Evolutionary conservation across 2,329 filamentous ascomycete species (phyloP).

Genomic region (Trichoderma sp.): DNA sequence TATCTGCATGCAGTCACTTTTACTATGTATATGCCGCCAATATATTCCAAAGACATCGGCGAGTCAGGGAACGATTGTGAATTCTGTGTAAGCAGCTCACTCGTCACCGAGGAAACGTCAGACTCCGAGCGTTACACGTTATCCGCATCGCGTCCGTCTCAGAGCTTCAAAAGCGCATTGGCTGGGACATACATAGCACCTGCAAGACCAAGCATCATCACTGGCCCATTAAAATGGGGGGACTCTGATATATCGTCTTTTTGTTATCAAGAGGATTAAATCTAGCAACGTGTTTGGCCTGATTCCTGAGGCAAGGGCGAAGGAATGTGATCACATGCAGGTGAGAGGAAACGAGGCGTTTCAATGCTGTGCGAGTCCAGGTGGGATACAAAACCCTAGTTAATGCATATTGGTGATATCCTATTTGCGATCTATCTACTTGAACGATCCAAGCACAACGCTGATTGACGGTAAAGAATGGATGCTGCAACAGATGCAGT

Average conservation of each 20-base stretch:
- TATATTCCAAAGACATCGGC: not conserved
- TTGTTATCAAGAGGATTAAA: not conserved
- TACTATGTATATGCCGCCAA: not conserved
- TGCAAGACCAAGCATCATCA: not conserved
- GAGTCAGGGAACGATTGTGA: not conserved
- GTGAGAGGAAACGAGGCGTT: not conserved
- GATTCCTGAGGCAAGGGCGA: not conserved
- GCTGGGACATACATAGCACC: not conserved
- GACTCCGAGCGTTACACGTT: not conserved
- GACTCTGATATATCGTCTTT: not conserved
- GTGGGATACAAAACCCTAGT: not conserved
- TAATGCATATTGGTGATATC: not conserved
- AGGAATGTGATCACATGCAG: not conserved
- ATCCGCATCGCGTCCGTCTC: not conserved
- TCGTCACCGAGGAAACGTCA: not conserved
- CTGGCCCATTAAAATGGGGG: not conserved
- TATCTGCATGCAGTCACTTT: not conserved
- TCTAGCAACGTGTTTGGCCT: not conserved
- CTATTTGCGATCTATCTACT: conserved; percentile 1
- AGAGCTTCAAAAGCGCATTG: not conserved
- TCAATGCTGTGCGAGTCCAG: not conserved
- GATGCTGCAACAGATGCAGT: not conserved
- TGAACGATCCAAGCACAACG: not conserved
- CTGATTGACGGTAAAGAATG: not conserved
- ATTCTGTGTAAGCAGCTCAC: not conserved